Evolutionary conservation across 75 land plant species (phyloP).

Genomic region (Ceratopteris richardii): DNA sequence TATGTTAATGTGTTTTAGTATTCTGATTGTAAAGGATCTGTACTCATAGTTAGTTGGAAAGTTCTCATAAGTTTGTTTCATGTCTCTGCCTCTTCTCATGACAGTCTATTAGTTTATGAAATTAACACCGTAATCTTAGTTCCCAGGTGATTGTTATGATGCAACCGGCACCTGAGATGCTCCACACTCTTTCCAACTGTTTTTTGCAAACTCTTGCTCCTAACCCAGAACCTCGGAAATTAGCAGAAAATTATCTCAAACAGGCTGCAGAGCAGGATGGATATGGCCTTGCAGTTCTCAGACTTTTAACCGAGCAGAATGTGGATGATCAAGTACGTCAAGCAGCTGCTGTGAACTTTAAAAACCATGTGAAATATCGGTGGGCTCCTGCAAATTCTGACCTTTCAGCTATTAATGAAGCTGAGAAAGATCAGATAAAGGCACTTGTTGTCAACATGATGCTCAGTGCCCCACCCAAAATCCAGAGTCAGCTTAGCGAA

Average conservation of each 20-base stretch:
- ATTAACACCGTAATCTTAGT: no score
- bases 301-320: conserved; percentile 55
- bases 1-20: no score
- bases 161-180: conserved; percentile 58
- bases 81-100: no score
- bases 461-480: conserved; percentile 53
- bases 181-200: conserved; percentile 55
- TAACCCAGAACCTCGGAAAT: conserved; percentile 58
- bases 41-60: no score
- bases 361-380: conserved; percentile 67
- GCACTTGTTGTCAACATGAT: conserved; percentile 50
- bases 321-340: conserved; percentile 72
- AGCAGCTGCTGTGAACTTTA: conserved; percentile 91
- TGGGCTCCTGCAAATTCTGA: conserved; percentile 40
- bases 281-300: conserved; percentile 67
- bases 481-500: conserved; percentile 78
- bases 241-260: conserved; percentile 58
- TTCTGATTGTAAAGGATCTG: no score
- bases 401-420: conserved; percentile 13
- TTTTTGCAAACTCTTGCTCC: conserved; percentile 83
- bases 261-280: conserved; percentile 61
- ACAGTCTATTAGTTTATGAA: no score
- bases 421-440: conserved; percentile 78
- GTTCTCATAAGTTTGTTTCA: no score
- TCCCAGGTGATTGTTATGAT: conserved; percentile 10